Evolutionary conservation across 1,284 basidiomycete species (phyloP), one percentile per base, ranked within the genome.

Genomic region (Cutaneotrichosporon sp.): DNA sequence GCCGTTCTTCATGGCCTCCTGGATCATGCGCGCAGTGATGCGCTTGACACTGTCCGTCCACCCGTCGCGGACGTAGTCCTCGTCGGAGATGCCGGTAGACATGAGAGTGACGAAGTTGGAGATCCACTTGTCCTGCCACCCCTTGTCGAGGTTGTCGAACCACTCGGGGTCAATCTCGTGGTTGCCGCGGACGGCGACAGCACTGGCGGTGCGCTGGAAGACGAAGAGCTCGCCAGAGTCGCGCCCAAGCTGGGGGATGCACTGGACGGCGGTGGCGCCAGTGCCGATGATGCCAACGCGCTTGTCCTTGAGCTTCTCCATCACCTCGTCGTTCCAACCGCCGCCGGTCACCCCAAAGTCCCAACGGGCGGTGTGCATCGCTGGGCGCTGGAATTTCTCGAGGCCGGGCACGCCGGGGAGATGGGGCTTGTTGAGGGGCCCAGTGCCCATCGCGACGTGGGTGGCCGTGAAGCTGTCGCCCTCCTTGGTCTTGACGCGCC

Each of bases 161-260:
- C 59, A 65, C 51, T 62, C 58, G 45, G 58, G 58, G 55, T 65
- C 64, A 34, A 65, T 65, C 2, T 36, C 25, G 47, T 65, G 64
- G 64, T 65, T 65, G 29, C 46, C 25, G 13, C 60, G 64, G 3
- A 58, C 33, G 6, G 50, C 60, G 7, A 62, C 60, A 1, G 57
- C 57, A 7, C 60, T 57, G 0, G 64, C 60, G 2, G 64, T 65
- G 52, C 64, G 64, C 60, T 65, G 64, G 60, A 65, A 65, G 14
- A 65, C 60, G 36, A 55, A 50, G 24, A 65, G 58, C 24, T 54
- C 47, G 22, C 54, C 57, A 3, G 24, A 29, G 64, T 62, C 57
- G 4, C 47, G 25, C 4, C 54, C 64, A 16, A 54, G 45, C 27
- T 49, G 2, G 54, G 64, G 65, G 25, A 66, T 54, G 24, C 50